Evolutionary conservation across 768 basidiomycete genomes (phyloP).

Genomic region (Suillus alpinus): DNA sequence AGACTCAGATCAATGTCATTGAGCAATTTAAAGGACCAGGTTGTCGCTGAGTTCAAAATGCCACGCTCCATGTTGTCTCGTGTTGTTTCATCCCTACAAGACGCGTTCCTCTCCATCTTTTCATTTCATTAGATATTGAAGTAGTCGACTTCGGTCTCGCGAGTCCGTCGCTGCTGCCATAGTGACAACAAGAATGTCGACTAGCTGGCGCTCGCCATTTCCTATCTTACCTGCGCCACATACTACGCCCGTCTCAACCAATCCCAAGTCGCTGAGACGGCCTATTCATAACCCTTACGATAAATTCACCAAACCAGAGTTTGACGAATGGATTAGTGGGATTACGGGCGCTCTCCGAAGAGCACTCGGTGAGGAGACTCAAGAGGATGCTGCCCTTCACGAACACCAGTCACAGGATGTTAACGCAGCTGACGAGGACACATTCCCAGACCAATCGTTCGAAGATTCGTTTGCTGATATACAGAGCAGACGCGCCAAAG

Average conservation of each 20-base stretch:
- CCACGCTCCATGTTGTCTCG: background rate
- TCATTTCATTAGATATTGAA: background rate
- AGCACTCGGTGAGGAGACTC: slow-evolving; percentile 50
- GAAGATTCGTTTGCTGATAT: slow-evolving; percentile 60
- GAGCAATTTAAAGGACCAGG: no score
- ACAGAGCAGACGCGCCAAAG: slow-evolving; percentile 49
- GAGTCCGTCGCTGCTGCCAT: background rate
- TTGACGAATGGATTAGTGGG: slow-evolving; percentile 68
- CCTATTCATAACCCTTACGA: slow-evolving; percentile 73
- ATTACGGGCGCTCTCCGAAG: slow-evolving; percentile 55
- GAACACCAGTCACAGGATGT: slow-evolving; percentile 17
- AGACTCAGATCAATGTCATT: no score
- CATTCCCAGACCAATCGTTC: slow-evolving; percentile 24
- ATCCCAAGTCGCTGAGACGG: slow-evolving; percentile 29
- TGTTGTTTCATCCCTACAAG: background rate
- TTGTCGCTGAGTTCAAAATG: slow-evolving; percentile 1
- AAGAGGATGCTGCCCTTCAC: slow-evolving; percentile 12
- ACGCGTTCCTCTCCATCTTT: background rate
- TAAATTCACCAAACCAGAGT: slow-evolving; percentile 64
- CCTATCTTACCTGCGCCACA: slow-evolving; percentile 5
- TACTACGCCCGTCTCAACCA: slow-evolving; percentile 5
- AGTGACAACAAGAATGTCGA: slow-evolving; percentile 3
- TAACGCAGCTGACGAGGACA: slow-evolving; percentile 12
- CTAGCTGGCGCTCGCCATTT: slow-evolving; percentile 3
- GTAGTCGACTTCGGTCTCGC: background rate